phyloP scores from a whole-genome alignment of 805 yeast genomes.

The Candida methanosorbosa region DNA sequence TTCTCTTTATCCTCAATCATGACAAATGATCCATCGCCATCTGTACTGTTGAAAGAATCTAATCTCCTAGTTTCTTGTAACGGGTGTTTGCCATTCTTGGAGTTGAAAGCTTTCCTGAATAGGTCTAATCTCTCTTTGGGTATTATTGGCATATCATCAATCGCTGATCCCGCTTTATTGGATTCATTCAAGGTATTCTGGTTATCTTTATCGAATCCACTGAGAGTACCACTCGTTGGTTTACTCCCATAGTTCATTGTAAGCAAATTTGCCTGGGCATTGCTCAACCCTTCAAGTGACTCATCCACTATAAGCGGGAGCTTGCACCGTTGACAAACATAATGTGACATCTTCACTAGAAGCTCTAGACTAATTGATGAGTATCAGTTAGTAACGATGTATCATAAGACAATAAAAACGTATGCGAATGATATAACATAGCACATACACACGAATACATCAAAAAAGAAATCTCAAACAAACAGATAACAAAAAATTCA shows the following conservation, averaged over 20 bases:
- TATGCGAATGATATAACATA: no score
- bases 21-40: slow-evolving; percentile 21
- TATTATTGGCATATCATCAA: slow-evolving; percentile 13
- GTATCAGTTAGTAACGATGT: no score
- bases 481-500: no score
- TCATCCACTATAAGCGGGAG: slow-evolving; percentile 49
- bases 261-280: slow-evolving; percentile 48
- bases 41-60: slow-evolving; percentile 8
- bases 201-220: slow-evolving; percentile 4
- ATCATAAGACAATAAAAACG: no score
- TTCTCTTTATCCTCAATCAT: slow-evolving; percentile 14
- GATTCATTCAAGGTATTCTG: no score
- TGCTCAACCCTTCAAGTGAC: slow-evolving; percentile 41
- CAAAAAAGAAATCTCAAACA: no score
- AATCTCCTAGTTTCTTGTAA: not conserved
- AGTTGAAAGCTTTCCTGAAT: slow-evolving; percentile 23
- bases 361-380: no score
- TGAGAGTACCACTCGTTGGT: slow-evolving; percentile 16
- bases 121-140: slow-evolving; percentile 30
- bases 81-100: slow-evolving; percentile 11
- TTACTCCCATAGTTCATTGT: slow-evolving; percentile 23
- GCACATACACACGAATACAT: no score
- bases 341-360: slow-evolving; percentile 16
- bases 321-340: slow-evolving; percentile 54
- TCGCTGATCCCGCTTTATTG: slow-evolving; percentile 11